Percentiles rank a stretch among this genome's conserved stretches.
phyloP scores from a whole-genome alignment of 2,329 filamentous ascomycete genomes.

The Pestalotiopsis sp. region DNA sequence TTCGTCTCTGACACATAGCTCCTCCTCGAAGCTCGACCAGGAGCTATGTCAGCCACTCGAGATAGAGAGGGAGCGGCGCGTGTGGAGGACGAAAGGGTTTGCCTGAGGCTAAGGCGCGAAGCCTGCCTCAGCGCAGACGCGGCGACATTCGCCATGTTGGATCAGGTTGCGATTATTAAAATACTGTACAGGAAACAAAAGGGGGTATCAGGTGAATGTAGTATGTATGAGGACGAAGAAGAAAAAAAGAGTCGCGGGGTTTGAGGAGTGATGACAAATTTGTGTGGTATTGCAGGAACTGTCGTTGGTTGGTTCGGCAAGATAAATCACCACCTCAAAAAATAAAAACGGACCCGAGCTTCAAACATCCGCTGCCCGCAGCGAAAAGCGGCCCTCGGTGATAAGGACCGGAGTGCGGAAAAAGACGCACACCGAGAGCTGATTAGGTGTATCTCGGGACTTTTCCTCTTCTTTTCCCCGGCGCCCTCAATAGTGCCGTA shows the following conservation, averaged over 20 bases:
- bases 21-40: conserved; percentile 42
- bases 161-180: conserved; percentile 16
- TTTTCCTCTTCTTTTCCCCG: background rate
- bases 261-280: conserved; percentile 19
- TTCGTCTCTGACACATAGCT: conserved; percentile 85
- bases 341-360: conserved; percentile 12
- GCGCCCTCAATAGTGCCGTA: background rate
- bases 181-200: conserved; percentile 15
- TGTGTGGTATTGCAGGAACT: background rate
- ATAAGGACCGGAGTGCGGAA: background rate
- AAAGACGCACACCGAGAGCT: background rate
- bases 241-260: conserved; percentile 17
- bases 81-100: conserved; percentile 37
- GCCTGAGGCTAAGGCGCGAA: conserved; percentile 56
- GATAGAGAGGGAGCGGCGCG: conserved; percentile 35
- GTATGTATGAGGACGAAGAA: conserved; percentile 15
- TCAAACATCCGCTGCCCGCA: background rate
- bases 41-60: conserved; percentile 33
- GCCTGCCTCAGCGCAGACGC: conserved; percentile 76
- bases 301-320: conserved; percentile 10
- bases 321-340: conserved; percentile 29
- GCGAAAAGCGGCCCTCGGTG: background rate
- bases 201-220: conserved; percentile 20
- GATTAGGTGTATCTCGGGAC: background rate
- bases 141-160: conserved; percentile 65